A percentile compares a stretch with the other conserved stretches of the same genome.
phyloP scores from a whole-genome alignment of 2,329 filamentous ascomycete genomes.

The Fusarium palustre region DNA sequence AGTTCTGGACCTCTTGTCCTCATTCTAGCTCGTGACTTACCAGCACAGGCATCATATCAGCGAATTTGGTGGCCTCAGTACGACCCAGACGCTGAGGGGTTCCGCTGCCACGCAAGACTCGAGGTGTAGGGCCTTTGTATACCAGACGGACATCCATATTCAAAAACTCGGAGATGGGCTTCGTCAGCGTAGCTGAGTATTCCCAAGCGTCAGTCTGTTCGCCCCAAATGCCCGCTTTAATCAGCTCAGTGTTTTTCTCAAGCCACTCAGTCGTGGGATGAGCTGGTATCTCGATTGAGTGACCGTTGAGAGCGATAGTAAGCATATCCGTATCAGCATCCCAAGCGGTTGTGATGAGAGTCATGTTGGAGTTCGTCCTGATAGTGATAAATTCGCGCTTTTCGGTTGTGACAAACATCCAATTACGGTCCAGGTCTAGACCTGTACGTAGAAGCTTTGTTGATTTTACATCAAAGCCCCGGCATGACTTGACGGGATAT shows the following conservation, averaged over 20 bases:
- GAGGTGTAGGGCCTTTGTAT: conserved; percentile 70
- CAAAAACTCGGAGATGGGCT: conserved; percentile 67
- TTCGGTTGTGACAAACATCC: conserved; percentile 72
- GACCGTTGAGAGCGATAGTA: conserved; percentile 58
- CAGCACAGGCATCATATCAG: conserved; percentile 56
- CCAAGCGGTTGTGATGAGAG: conserved; percentile 60
- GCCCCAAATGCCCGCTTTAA: conserved; percentile 68
- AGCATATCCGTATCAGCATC: conserved; percentile 57
- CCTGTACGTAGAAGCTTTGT: conserved; percentile 66
- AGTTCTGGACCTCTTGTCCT: conserved; percentile 54
- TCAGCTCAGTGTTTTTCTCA: conserved; percentile 60
- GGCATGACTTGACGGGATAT: conserved; percentile 76
- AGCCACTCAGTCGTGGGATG: conserved; percentile 67
- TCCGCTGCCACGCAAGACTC: conserved; percentile 68
- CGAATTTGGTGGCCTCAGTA: conserved; percentile 66
- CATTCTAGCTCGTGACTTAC: conserved; percentile 6
- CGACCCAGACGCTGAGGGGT: conserved; percentile 64
- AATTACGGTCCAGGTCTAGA: conserved; percentile 71
- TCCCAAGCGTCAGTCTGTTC: conserved; percentile 67
- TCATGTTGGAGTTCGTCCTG: conserved; percentile 70
- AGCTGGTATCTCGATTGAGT: conserved; percentile 64
- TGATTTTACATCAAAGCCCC: conserved; percentile 66
- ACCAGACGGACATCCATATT: conserved; percentile 66
- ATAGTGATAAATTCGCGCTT: conserved; percentile 71
- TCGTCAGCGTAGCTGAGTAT: conserved; percentile 64